Evolutionary conservation across 2,329 filamentous ascomycete genomes (phyloP).

Genomic region (Fusarium gaditjirri): DNA sequence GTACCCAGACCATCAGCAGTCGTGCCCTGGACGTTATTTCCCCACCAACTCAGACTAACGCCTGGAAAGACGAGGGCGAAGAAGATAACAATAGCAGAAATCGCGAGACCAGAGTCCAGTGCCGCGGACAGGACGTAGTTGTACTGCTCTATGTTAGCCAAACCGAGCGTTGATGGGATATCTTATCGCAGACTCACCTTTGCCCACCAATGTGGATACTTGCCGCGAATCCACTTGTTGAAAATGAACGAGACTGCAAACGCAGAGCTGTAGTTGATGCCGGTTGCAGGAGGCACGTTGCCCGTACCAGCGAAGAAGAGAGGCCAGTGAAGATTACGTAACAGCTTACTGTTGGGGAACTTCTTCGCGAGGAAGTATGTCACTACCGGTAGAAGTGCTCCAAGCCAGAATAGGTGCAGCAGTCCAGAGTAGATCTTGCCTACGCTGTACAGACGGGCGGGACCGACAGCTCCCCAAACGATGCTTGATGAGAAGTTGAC

Average conservation of each 20-base stretch:
- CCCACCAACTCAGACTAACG: background rate
- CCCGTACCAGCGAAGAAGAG: background rate
- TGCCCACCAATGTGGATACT: background rate
- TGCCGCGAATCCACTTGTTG: constrained; percentile 5
- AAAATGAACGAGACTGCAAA: constrained; percentile 3
- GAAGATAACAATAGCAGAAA: constrained; percentile 1
- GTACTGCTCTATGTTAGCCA: background rate
- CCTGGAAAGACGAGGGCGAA: background rate
- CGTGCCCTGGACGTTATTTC: background rate
- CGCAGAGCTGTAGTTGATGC: background rate
- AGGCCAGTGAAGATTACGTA: background rate
- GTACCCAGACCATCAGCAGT: background rate
- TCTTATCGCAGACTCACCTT: background rate
- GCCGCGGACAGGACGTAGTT: background rate
- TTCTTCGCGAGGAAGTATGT: background rate
- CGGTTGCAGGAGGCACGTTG: background rate
- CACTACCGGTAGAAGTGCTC: background rate
- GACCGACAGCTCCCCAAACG: background rate
- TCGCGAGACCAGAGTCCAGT: background rate
- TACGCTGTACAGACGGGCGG: background rate
- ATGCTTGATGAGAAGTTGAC: background rate
- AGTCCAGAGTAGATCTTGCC: background rate
- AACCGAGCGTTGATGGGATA: fast-evolving
- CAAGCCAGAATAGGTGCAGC: background rate
- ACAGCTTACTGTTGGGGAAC: background rate